A percentile compares a stretch with the other conserved stretches of the same genome.
Evolutionary conservation across 208 protist species (phyloP).

Genomic region (Wallacemonas sp.): DNA sequence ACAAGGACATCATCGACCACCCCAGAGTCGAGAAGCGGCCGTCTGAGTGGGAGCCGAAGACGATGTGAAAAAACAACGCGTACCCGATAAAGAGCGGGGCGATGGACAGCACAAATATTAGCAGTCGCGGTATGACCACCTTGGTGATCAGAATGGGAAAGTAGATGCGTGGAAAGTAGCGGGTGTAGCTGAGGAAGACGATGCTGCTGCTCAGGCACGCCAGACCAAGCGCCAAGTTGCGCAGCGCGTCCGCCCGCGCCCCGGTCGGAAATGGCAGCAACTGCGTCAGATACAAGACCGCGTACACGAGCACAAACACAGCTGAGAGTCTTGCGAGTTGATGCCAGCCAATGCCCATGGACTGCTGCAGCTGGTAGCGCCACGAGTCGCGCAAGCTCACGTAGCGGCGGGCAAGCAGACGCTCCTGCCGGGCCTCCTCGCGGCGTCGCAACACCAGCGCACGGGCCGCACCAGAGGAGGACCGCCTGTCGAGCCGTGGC

Average conservation of each 20-base stretch:
- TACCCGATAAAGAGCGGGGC: constrained; percentile 56
- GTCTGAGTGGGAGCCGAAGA: constrained; percentile 48
- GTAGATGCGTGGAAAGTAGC: constrained; percentile 55
- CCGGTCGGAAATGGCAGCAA: constrained; percentile 24
- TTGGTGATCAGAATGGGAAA: constrained; percentile 44
- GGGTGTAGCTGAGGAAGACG: constrained; percentile 47
- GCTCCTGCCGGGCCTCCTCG: constrained; percentile 11
- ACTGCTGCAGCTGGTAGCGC: constrained; percentile 40
- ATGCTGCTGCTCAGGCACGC: constrained; percentile 36
- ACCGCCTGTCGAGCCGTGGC: neutral
- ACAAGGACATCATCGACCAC: constrained; percentile 43
- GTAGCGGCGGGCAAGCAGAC: constrained; percentile 42
- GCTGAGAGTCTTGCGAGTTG: constrained; percentile 31
- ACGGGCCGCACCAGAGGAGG: neutral
- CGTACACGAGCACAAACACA: constrained; percentile 27
- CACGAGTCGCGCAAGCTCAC: constrained; percentile 40
- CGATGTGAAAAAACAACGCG: constrained; percentile 46
- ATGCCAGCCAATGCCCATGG: constrained; percentile 49
- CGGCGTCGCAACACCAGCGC: neutral
- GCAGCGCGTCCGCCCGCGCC: constrained; percentile 21
- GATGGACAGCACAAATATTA: constrained; percentile 38
- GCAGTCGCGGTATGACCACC: constrained; percentile 39
- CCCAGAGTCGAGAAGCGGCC: constrained; percentile 38
- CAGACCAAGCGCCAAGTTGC: constrained; percentile 37
- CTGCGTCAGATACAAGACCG: constrained; percentile 20